Evolutionary conservation across 2,329 filamentous ascomycete genomes (phyloP).

Genomic region (Diaporthe aspalathi): DNA sequence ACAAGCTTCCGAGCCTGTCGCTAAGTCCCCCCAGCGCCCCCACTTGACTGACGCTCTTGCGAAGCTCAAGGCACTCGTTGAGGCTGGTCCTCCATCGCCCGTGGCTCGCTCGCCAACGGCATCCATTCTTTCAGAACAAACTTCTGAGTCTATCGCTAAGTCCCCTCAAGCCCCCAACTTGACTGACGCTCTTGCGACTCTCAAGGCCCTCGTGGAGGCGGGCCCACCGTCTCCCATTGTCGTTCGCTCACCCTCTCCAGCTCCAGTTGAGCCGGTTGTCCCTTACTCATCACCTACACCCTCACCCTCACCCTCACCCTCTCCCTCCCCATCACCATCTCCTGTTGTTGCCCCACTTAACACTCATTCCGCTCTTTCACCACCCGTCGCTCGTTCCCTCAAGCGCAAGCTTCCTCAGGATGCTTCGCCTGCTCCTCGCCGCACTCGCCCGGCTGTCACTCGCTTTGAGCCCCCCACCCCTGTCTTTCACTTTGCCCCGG

Average conservation of each 20-base stretch:
- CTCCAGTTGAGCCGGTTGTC: too few relatives aligned
- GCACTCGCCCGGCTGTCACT: constrained; percentile 11
- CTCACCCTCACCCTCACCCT: not conserved
- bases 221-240: not conserved
- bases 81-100: not conserved
- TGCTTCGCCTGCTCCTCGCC: constrained; percentile 23
- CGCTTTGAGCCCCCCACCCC: constrained; percentile 18
- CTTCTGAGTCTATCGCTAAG: not conserved
- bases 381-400: constrained; percentile 4
- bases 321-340: not conserved
- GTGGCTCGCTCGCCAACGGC: not conserved
- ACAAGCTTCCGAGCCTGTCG: not conserved
- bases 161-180: not conserved
- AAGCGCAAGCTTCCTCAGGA: constrained; percentile 30
- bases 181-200: not conserved
- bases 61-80: constrained; percentile 2
- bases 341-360: not conserved
- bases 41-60: constrained; percentile 5
- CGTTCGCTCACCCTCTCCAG: constrained; percentile 3
- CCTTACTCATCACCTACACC: not conserved
- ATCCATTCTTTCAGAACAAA: not conserved
- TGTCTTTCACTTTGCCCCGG: constrained; percentile 8
- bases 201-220: constrained; percentile 2
- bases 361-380: not conserved
- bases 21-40: not conserved